phyloP scores from a whole-genome alignment of 768 basidiomycete genomes.

The Boletus rufocinnamomeus region DNA sequence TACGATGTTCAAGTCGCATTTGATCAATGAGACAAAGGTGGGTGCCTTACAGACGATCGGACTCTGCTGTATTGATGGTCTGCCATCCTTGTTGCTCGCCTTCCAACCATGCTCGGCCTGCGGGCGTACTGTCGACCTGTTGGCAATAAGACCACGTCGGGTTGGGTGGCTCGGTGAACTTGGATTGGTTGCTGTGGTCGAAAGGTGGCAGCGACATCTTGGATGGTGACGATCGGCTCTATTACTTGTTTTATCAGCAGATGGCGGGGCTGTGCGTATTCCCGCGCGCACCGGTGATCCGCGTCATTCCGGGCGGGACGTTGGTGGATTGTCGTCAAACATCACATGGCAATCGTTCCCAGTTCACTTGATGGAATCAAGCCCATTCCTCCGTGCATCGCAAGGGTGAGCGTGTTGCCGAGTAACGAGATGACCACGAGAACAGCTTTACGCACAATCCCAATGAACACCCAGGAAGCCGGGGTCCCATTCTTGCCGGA shows the following conservation, averaged over 20 bases:
- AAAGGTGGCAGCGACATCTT: slow-evolving; percentile 35
- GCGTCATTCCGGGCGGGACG: not conserved
- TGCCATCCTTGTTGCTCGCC: slow-evolving; percentile 41
- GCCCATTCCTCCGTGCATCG: not conserved
- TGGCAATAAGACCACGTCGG: slow-evolving; percentile 37
- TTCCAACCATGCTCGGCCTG: slow-evolving; percentile 36
- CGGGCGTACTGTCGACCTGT: slow-evolving; percentile 28
- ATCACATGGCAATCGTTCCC: not conserved
- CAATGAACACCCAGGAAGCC: not conserved
- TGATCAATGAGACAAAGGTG: not conserved
- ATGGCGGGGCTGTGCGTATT: not conserved
- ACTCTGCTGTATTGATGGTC: slow-evolving; percentile 31
- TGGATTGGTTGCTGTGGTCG: slow-evolving; percentile 14
- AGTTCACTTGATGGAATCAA: too few species aligned
- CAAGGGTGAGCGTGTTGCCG: not conserved
- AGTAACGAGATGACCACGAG: not conserved
- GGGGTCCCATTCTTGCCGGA: too few species aligned
- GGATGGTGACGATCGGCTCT: not conserved
- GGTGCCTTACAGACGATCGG: slow-evolving; percentile 30
- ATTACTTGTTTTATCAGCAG: not conserved
- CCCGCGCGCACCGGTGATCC: not conserved
- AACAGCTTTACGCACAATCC: not conserved
- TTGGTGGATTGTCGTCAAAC: not conserved
- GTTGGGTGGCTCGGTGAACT: slow-evolving; percentile 35
- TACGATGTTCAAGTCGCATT: not conserved